These are phyloP conservation scores for Vachellia collinsii DNA, from an alignment of 306 rosid genomes.

Conservation along the genomic window DNA sequence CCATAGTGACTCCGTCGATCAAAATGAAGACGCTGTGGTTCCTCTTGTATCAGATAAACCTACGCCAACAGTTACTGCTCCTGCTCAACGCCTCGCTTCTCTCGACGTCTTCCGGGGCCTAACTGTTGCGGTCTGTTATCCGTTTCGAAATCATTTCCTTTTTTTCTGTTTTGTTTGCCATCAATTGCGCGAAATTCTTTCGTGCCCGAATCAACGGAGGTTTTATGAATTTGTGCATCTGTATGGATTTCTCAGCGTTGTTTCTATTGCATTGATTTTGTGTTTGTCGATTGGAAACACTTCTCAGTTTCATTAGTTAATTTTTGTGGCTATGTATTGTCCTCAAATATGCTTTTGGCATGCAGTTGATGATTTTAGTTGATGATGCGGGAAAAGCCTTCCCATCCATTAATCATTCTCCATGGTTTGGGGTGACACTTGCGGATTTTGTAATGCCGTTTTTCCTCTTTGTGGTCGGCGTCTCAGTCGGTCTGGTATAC, in stretches of 20 bases:
- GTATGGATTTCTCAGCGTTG: not conserved
- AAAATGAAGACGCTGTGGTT: conserved; percentile 39
- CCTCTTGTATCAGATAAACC: conserved; percentile 38
- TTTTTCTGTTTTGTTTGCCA: not conserved
- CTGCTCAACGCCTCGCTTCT: conserved; percentile 68
- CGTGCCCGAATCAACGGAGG: too few relatives aligned
- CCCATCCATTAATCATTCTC: conserved; percentile 82
- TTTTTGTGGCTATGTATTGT: not conserved
- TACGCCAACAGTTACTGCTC: conserved; percentile 33
- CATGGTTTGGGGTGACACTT: conserved; percentile 80
- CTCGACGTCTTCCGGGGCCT: conserved; percentile 87
- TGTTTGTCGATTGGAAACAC: not conserved
- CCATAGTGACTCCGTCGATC: conserved; percentile 12
- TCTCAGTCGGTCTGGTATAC: conserved; percentile 69
- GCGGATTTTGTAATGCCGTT: conserved; percentile 88
- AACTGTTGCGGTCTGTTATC: conserved; percentile 63
- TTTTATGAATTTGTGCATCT: conserved; percentile 6
- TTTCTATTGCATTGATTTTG: not conserved
- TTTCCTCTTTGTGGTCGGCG: conserved; percentile 76
- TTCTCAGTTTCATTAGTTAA: not conserved
- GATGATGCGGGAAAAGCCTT: conserved; percentile 77
- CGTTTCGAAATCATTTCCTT: not conserved
- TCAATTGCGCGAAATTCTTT: not conserved
- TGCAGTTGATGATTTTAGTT: conserved; percentile 78
- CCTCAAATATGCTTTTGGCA: not conserved